Conservation (phyloP, 345 rosid species). For the Isatis tinctoria region DNA sequence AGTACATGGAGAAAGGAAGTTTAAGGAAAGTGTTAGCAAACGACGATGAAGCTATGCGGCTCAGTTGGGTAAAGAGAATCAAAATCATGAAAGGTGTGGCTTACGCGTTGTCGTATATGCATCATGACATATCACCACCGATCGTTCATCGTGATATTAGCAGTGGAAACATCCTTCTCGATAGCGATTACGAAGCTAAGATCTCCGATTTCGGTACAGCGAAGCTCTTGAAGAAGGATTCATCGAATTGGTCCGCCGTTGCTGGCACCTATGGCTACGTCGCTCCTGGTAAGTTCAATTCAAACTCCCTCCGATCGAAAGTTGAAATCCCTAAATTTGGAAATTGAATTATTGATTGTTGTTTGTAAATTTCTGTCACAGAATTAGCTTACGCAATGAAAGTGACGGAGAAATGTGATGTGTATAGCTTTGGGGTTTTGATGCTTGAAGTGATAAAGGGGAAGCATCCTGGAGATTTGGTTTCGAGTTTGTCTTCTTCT, state of each 20-base stretch:
- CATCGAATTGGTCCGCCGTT: conserved; percentile 24
- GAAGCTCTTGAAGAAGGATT: conserved; percentile 11
- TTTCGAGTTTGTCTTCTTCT: conserved; percentile 1
- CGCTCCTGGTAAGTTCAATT: too few species aligned
- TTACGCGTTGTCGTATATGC: conserved; percentile 37
- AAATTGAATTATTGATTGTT: neutral
- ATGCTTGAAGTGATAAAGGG: conserved; percentile 28
- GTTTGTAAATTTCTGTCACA: neutral
- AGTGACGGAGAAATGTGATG: conserved; percentile 8
- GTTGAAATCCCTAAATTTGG: neutral
- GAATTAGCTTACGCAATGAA: conserved; percentile 26
- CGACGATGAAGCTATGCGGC: neutral
- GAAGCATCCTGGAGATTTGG: conserved; percentile 30
- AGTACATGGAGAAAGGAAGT: conserved; percentile 34
- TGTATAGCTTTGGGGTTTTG: conserved; percentile 36
- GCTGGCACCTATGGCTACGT: too few species aligned
- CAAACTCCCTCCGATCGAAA: neutral
- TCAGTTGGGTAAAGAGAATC: conserved; percentile 12
- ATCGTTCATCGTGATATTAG: conserved; percentile 37
- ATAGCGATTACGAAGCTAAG: conserved; percentile 30
- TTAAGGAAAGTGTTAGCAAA: conserved; percentile 2
- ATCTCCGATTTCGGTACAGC: conserved; percentile 23
- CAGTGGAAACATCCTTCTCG: conserved; percentile 29
- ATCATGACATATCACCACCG: conserved; percentile 29
- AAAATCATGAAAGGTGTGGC: conserved; percentile 29